phyloP scores from a whole-genome alignment of 1,139 yeast genomes.

The Pichia sp. region DNA sequence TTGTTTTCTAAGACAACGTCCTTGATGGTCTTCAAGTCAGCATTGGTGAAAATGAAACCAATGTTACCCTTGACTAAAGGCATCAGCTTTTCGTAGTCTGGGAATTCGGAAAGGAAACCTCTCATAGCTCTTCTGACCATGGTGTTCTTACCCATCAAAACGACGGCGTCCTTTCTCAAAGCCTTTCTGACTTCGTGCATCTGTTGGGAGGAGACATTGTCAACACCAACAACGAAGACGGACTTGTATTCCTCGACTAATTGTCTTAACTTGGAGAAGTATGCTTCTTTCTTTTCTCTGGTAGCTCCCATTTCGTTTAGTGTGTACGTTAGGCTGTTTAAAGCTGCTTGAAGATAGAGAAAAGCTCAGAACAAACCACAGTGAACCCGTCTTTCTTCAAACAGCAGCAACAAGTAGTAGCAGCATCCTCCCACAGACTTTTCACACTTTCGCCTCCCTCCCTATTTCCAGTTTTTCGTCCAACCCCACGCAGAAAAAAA shows the following conservation, averaged over 20 bases:
- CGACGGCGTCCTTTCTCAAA: conserved; percentile 90
- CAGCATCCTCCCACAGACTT: not conserved
- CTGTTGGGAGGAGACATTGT: conserved; percentile 99
- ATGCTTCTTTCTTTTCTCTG: conserved; percentile 95
- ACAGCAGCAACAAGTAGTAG: not conserved
- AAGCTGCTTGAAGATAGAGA: conserved; percentile 41
- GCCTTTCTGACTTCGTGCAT: conserved; percentile 99
- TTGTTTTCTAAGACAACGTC: conserved; percentile 83
- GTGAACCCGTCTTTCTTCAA: not conserved
- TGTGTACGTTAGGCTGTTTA: conserved; percentile 90
- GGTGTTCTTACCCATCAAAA: conserved; percentile 99
- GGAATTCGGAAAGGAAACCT: conserved; percentile 89
- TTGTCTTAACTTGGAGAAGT: conserved; percentile 92
- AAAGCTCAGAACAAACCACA: not conserved
- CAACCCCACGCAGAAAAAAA: not conserved
- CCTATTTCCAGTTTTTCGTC: not conserved
- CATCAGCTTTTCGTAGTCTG: conserved; percentile 92
- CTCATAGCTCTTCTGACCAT: conserved; percentile 99
- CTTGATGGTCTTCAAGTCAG: conserved; percentile 87
- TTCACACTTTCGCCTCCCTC: conserved; percentile 6
- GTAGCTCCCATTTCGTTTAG: conserved; percentile 99
- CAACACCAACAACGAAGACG: conserved; percentile 97
- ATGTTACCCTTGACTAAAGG: conserved; percentile 97
- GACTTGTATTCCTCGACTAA: conserved; percentile 96
- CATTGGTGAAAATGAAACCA: conserved; percentile 99